Base-by-base conservation (phyloP, 495 filamentous ascomycete species). In the Daldinia concentrica region DNA sequence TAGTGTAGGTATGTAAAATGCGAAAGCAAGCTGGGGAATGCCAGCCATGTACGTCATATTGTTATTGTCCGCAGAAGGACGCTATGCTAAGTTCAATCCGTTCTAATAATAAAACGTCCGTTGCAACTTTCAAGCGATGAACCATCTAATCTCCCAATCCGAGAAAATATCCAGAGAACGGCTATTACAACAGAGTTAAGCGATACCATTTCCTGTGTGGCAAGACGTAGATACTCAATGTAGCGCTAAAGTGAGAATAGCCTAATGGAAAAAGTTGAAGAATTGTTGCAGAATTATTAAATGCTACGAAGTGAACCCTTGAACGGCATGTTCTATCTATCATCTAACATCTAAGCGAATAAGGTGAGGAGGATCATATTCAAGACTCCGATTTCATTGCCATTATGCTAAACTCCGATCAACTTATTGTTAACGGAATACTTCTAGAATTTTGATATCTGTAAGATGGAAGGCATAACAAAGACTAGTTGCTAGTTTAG, bases 41-140 rank as follows among this genome's bases (percentile, higher is more conserved):
- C 43, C 19, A 48, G 43, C n/a, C 43, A 48, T 22, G 2, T 22
- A 48, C 17, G 43, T 48, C 43, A 48, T 22, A 9, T 2, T 48
- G n/a, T 45, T 45, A 45, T 17, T 45, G 17, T 45, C 41, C 41
- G 41, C n/a, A 6, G 26, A 37, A 32, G 34, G 24, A 60, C 64
- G 56, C 59, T 58, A 61, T 62, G 37, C 50, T 56, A 62, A 48
- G 58, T 37, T 50, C n/a, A 39, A 50, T 19, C 36, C 17, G 14
- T 59, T 59, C 65, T 62, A 62, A 68, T 68, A 62, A 62, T 69
- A 69, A 50, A 66, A 59, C 9, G 19, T 55, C 63, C 22, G 51
- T 45, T 29, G 12, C 22, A 22, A 19, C 30, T 34, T 24, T 15
- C 41, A 45, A 50, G 32, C 37, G 51, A 7, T 14, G 5, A 6